Percentiles rank a stretch among this genome's conserved stretches.
Conservation (phyloP, 208 protist species). For the Naegleria lovaniensis region DNA sequence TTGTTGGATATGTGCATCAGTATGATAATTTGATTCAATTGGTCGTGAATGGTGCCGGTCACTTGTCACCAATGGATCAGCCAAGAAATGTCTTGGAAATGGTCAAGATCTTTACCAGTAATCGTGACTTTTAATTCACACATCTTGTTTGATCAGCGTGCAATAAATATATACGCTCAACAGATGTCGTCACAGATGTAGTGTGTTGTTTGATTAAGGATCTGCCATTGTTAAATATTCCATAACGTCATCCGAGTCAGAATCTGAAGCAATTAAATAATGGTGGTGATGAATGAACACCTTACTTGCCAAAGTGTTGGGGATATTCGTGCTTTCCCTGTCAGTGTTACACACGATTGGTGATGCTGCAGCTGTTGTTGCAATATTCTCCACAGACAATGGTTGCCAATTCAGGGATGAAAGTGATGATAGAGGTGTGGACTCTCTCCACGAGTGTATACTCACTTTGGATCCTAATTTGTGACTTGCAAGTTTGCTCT, state of each 20-base stretch:
- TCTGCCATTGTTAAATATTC: neutral
- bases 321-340: neutral
- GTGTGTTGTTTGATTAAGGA: too few species aligned
- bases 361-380: neutral
- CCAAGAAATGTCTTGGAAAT: neutral
- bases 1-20: neutral
- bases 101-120: neutral
- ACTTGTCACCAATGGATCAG: slow-evolving; percentile 23
- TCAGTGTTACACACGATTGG: neutral
- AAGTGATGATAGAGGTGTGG: neutral
- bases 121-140: neutral
- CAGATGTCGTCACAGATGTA: too few species aligned
- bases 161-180: too few species aligned
- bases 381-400: too few species aligned
- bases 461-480: neutral
- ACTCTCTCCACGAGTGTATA: neutral
- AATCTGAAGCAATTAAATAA: neutral
- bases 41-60: neutral
- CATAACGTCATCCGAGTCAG: neutral
- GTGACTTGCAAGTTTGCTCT: neutral
- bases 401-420: too few species aligned
- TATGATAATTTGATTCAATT: neutral
- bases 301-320: neutral
- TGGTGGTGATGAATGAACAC: neutral
- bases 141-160: too few species aligned